Conservation (phyloP, 352 stramenopile species). For the Globisporangium acanthophoron region DNA sequence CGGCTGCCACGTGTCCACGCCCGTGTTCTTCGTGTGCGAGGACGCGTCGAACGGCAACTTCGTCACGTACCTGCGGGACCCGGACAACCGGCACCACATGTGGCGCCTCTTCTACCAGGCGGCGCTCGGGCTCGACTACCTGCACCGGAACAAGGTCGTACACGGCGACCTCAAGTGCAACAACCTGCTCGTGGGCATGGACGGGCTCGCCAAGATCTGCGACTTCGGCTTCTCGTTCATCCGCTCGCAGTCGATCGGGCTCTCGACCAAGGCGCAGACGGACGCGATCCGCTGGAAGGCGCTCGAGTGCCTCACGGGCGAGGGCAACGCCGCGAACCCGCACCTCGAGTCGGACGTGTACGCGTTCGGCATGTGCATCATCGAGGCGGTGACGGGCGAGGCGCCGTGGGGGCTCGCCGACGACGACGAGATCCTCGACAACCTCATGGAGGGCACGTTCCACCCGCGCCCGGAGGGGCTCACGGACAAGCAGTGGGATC, state of each 20-base stretch:
- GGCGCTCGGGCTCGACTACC: conserved; percentile 40
- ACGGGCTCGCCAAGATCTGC: conserved; percentile 31
- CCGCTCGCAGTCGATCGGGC: conserved; percentile 19
- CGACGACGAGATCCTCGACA: conserved; percentile 25
- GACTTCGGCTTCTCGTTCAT: conserved; percentile 45
- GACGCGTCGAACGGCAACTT: conserved; percentile 35
- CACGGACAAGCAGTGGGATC: conserved; percentile 12
- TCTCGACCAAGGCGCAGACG: conserved; percentile 26
- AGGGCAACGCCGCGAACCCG: conserved; percentile 9
- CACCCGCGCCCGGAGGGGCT: conserved; percentile 8
- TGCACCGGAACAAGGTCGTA: conserved; percentile 57
- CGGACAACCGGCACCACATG: conserved; percentile 14
- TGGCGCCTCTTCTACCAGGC: conserved; percentile 33
- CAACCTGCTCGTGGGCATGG: conserved; percentile 77
- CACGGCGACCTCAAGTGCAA: conserved; percentile 87
- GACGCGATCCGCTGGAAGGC: conserved; percentile 36
- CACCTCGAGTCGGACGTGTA: conserved; percentile 33
- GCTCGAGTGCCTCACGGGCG: conserved; percentile 26
- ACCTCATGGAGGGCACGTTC: conserved; percentile 9
- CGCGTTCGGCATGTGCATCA: conserved; percentile 38
- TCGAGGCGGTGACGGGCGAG: conserved; percentile 30
- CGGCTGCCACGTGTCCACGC: conserved; percentile 21
- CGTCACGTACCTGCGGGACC: conserved; percentile 23
- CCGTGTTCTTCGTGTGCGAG: conserved; percentile 29
- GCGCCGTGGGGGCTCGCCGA: conserved; percentile 24